These are phyloP conservation scores for Paramyrothecium roridum DNA, from an alignment of 2,329 filamentous ascomycete genomes.

Conservation along the genomic window DNA sequence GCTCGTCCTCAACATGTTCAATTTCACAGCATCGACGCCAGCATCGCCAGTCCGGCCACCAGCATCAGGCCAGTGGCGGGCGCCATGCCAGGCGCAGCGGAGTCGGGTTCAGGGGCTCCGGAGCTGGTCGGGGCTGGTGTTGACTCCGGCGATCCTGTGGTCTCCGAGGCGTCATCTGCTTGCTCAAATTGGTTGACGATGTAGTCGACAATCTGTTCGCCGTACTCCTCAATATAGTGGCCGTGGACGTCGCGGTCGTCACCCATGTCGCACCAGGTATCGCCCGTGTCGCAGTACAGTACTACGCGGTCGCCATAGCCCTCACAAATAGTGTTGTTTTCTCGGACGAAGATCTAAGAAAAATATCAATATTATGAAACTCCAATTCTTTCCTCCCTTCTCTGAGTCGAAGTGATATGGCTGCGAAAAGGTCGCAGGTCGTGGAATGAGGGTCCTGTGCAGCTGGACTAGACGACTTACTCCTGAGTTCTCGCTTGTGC, in stretches of 20 bases:
- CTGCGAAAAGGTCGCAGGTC: neutral
- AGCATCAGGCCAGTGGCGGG: neutral
- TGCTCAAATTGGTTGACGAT: slow-evolving; percentile 29
- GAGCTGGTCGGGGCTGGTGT: slow-evolving; percentile 4
- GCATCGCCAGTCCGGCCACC: neutral
- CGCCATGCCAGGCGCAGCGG: neutral
- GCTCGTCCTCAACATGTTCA: neutral
- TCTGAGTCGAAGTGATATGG: neutral
- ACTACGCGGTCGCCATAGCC: slow-evolving; percentile 29
- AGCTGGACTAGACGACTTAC: slow-evolving; percentile 20
- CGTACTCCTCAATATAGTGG: slow-evolving; percentile 32
- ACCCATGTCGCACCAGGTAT: slow-evolving; percentile 36
- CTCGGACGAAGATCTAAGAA: slow-evolving; percentile 31
- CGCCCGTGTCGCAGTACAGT: slow-evolving; percentile 39
- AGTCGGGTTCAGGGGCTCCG: neutral
- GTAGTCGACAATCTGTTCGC: slow-evolving; percentile 28
- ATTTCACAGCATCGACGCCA: neutral
- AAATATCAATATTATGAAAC: neutral
- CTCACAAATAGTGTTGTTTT: slow-evolving; percentile 37
- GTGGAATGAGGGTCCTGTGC: neutral
- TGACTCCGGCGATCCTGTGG: slow-evolving; percentile 3
- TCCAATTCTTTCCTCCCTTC: no score
- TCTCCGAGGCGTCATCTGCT: slow-evolving; percentile 6
- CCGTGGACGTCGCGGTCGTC: slow-evolving; percentile 24
- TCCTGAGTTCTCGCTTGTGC: slow-evolving; percentile 32